phyloP scores from a whole-genome alignment of 192 early-diverging fungal genomes.

The Entophlyctis helioformis region DNA sequence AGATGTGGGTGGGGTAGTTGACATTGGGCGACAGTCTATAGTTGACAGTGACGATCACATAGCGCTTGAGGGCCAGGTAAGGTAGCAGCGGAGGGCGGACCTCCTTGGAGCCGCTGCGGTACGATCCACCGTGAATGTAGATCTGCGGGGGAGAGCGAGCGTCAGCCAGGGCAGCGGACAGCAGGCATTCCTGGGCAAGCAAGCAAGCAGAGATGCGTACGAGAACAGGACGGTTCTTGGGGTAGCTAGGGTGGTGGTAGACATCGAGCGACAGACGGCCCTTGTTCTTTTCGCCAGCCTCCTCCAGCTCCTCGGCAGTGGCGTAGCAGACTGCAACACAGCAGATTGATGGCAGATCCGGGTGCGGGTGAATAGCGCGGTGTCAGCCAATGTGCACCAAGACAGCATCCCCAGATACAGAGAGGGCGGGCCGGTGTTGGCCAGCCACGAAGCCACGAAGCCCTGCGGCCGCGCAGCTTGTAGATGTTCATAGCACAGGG shows the following conservation, averaged over 20 bases:
- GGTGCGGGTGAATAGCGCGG: too few species aligned
- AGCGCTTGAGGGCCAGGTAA: constrained; percentile 31
- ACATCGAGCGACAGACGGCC: constrained; percentile 20
- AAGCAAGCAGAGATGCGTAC: neutral
- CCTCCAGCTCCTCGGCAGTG: constrained; percentile 15
- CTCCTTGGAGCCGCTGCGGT: constrained; percentile 47
- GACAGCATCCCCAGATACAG: too few species aligned
- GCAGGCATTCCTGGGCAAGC: too few species aligned
- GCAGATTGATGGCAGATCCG: neutral
- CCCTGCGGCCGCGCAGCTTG: neutral
- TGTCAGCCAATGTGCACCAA: too few species aligned
- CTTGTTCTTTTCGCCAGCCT: constrained; percentile 3
- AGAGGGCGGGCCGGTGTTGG: too few species aligned
- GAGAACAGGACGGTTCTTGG: constrained; percentile 19
- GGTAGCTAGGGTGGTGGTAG: constrained; percentile 21
- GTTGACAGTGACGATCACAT: constrained; percentile 50
- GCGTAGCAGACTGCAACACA: constrained; percentile 21
- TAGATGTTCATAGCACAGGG: neutral
- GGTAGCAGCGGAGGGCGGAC: constrained; percentile 18
- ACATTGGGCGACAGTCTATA: constrained; percentile 35
- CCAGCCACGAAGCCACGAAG: too few species aligned
- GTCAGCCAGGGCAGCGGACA: neutral
- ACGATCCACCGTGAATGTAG: constrained; percentile 56
- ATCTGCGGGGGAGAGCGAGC: constrained; percentile 24
- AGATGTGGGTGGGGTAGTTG: constrained; percentile 42